Evolutionary conservation across 2,329 filamentous ascomycete genomes (phyloP).

Genomic region (Colletotrichum gigasporum): DNA sequence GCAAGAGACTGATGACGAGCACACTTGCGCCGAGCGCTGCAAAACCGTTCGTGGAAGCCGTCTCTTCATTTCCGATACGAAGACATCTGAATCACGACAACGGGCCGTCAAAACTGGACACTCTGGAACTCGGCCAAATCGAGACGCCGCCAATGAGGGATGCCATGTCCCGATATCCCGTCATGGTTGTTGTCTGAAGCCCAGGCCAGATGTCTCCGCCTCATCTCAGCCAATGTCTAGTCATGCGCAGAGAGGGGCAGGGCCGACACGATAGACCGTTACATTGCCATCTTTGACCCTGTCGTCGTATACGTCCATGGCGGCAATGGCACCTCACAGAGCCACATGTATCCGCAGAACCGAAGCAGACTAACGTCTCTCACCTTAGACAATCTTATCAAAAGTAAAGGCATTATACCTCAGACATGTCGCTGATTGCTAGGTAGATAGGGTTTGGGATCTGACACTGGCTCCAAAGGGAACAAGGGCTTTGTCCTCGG

Average conservation of each 20-base stretch:
- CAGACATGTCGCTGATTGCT: slow-evolving; percentile 7
- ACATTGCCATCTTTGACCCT: slow-evolving; percentile 1
- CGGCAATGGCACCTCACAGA: background rate
- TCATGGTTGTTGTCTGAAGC: background rate
- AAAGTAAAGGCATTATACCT: background rate
- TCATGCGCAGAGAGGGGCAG: background rate
- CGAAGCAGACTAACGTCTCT: too few relatives aligned
- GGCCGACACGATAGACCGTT: slow-evolving; percentile 13
- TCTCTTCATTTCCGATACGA: slow-evolving; percentile 3
- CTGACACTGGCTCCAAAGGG: slow-evolving; percentile 4
- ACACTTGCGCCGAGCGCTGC: too few relatives aligned
- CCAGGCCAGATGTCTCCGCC: slow-evolving; percentile 14
- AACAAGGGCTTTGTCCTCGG: slow-evolving; percentile 9
- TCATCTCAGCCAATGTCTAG: slow-evolving; percentile 13
- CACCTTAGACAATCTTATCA: background rate
- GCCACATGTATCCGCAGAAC: slow-evolving; percentile 9
- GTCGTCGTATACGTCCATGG: background rate
- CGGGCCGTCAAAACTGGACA: background rate
- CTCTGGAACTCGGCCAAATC: background rate
- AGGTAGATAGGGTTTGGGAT: slow-evolving; percentile 8
- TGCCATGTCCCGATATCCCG: too few relatives aligned
- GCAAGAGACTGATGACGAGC: slow-evolving; percentile 16
- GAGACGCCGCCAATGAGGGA: background rate
- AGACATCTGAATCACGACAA: slow-evolving; percentile 5
- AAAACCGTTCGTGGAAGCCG: background rate